A percentile compares a stretch with the other conserved stretches of the same genome.
phyloP scores from a whole-genome alignment of 176 grass and related monocot genomes.

The Paspalum vaginatum region DNA sequence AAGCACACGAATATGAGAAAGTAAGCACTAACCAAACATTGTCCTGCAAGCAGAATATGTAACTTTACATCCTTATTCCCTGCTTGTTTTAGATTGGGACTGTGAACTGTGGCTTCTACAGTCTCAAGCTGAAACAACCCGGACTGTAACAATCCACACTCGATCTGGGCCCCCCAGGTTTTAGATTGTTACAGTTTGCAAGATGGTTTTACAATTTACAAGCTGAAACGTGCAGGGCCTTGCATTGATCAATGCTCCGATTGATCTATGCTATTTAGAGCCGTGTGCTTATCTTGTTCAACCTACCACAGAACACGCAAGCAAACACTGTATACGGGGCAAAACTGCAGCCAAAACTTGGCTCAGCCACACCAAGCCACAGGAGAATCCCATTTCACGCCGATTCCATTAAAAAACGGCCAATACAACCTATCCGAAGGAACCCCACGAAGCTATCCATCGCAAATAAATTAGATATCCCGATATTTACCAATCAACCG shows the following conservation, averaged over 20 bases:
- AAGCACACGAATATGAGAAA: not conserved
- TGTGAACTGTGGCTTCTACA: not conserved
- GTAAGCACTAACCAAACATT: not conserved
- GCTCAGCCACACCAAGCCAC: constrained; percentile 2
- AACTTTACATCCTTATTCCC: not conserved
- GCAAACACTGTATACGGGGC: not conserved
- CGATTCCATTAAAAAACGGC: not conserved
- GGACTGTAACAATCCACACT: not conserved
- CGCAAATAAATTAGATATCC: not conserved
- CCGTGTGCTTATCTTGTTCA: not conserved
- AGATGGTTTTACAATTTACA: not conserved
- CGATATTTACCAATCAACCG: not conserved
- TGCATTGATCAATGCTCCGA: not conserved
- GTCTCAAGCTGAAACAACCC: not conserved
- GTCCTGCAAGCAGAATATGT: constrained; percentile 3
- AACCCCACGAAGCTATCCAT: not conserved
- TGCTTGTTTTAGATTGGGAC: not conserved
- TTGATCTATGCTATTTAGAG: not conserved
- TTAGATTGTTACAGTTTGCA: not conserved
- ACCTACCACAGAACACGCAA: not conserved
- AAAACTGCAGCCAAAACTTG: not conserved
- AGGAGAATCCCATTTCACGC: not conserved
- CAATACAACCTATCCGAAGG: not conserved
- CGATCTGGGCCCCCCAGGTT: not conserved
- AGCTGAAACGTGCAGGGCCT: not conserved